Percentiles rank a stretch among this genome's conserved stretches.
Evolutionary conservation across 352 stramenopile species (phyloP).

Genomic region (Phytophthora palmivora): DNA sequence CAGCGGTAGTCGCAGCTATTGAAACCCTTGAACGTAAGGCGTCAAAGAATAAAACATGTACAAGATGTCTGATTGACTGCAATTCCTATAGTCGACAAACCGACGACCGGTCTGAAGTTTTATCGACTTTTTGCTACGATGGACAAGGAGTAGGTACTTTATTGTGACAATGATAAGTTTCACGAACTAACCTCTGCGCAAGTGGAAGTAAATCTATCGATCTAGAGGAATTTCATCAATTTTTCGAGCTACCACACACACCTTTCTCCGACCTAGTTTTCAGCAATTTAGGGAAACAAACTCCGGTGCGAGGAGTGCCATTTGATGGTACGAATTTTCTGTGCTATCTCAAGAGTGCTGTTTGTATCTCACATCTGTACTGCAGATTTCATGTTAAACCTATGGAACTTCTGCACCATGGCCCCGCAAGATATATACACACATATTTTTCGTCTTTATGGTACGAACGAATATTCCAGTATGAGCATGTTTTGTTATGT

Average conservation of each 20-base stretch:
- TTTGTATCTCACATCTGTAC: not conserved
- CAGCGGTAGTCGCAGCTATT: constrained; percentile 42
- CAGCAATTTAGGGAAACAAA: constrained; percentile 58
- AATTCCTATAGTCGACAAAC: constrained; percentile 44
- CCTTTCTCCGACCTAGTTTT: constrained; percentile 61
- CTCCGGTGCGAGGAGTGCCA: constrained; percentile 37
- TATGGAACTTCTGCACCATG: constrained; percentile 76
- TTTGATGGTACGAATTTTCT: constrained; percentile 43
- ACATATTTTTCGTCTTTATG: constrained; percentile 59
- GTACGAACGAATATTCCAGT: constrained; percentile 15
- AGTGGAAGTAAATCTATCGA: constrained; percentile 68
- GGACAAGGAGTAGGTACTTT: constrained; percentile 48
- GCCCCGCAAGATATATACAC: constrained; percentile 39
- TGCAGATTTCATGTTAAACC: constrained; percentile 60
- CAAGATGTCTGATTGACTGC: not conserved
- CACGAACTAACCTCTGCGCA: not conserved
- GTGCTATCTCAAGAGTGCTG: not conserved
- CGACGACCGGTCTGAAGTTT: constrained; percentile 44
- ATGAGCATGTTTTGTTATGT: not conserved
- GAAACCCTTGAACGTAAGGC: constrained; percentile 42
- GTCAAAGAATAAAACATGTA: not conserved
- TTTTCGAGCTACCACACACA: constrained; percentile 48
- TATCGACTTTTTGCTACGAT: constrained; percentile 58
- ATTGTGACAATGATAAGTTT: not conserved
- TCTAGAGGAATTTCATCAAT: constrained; percentile 56